Base-by-base conservation (phyloP, 805 yeast species). In the Yamadazyma sp. region DNA sequence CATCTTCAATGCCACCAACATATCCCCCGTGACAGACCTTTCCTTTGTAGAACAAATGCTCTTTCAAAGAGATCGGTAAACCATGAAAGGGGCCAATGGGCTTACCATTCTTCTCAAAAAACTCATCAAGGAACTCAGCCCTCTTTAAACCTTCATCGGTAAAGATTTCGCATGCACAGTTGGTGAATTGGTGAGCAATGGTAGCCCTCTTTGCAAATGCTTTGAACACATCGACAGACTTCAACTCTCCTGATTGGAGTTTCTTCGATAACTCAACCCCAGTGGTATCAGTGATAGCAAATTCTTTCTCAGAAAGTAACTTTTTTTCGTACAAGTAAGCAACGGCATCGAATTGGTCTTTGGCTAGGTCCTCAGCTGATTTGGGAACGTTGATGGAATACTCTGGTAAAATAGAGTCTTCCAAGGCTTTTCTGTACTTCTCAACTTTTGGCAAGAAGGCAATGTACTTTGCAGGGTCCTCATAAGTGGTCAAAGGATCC, bases 51-150 rank as follows among this genome's bases (percentile, higher is more conserved):
- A 51, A 45, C 57, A 64, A 59, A 40, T 71, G 75, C 45, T 73
- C 82, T 44, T 80, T 80, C 38, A 80, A 62, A 1, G 84, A 77
- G 21, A 80, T 60, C 2, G 87, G 88, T 19, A 81, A 57, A 2
- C 88, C 88, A 48, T 81, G 86, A 31, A 81, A 66, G 1, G 84
- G 81, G 19, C 86, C 86, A 23, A 75, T 51, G 2, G 70, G 56
- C 44, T 72, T 67, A 11, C 80, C 82, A 28, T 70, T 57, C 28
- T 64, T 47, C 37, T 53, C 56, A 39, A 47, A 75, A 50, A 72
- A 70, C 15, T 67, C 73, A 51, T 82, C 90, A 42, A 80, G 62
- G 36, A 55, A 64, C 47, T 69, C 56, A 6, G 88, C 88, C 39
- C 70, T 64, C 39, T 62, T 64, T 37, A 81, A 60, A 9, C 86